A percentile compares a stretch with the other conserved stretches of the same genome.
Conservation (phyloP, 164 flowering plant genomes). For the Tetracentron sinense region DNA sequence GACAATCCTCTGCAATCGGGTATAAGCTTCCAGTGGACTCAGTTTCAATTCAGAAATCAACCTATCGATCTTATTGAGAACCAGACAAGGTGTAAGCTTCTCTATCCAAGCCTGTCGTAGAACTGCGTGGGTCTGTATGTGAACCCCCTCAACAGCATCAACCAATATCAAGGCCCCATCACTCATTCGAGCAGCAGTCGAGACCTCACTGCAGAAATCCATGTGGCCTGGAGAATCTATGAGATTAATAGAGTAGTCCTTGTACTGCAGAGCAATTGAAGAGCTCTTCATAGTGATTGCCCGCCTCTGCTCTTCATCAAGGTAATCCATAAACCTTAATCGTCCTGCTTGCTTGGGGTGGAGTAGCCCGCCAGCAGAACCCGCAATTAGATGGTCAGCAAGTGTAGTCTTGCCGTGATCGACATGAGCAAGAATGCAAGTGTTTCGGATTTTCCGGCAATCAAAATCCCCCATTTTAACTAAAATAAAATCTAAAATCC, state of each 20-base stretch:
- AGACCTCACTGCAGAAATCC: constrained; percentile 93
- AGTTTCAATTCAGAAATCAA: constrained; percentile 66
- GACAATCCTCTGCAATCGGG: constrained; percentile 58
- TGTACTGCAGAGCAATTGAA: constrained; percentile 53
- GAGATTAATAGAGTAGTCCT: constrained; percentile 53
- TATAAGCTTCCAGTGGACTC: constrained; percentile 78
- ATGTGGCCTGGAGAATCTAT: constrained; percentile 95
- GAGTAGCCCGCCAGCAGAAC: constrained; percentile 57
- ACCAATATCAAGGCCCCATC: constrained; percentile 82
- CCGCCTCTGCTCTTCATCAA: constrained; percentile 91
- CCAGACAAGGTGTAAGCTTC: constrained; percentile 74
- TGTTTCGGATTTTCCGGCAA: constrained; percentile 50
- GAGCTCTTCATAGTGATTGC: constrained; percentile 97
- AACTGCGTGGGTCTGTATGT: constrained; percentile 92
- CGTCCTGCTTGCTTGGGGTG: constrained; percentile 86
- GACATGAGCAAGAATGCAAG: constrained; percentile 91
- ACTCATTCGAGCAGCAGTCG: constrained; percentile 84
- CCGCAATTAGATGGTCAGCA: constrained; percentile 79
- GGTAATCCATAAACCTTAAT: constrained; percentile 74
- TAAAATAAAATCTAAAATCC: background rate
- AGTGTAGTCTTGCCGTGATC: constrained; percentile 95
- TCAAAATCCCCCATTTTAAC: constrained; percentile 34
- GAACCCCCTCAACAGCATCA: constrained; percentile 92
- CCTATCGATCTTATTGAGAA: constrained; percentile 84
- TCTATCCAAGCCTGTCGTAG: constrained; percentile 87